phyloP scores from a whole-genome alignment of 345 rosid species.

The Heritiera fomes region DNA sequence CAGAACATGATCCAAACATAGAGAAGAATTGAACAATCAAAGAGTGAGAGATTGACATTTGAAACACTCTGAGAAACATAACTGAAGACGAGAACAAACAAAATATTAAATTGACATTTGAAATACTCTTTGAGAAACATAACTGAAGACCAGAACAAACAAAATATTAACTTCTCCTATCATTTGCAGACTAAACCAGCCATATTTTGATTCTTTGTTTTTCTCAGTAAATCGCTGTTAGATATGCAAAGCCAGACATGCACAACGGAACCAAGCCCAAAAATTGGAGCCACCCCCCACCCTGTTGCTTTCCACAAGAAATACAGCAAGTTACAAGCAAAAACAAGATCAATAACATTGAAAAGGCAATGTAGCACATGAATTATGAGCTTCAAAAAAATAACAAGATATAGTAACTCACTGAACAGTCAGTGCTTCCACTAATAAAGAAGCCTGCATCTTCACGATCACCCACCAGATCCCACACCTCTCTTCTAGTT shows the following conservation, averaged over 20 bases:
- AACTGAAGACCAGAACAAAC: not conserved
- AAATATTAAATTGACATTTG: too few species aligned
- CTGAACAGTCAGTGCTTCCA: conserved; percentile 95
- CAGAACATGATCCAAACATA: not conserved
- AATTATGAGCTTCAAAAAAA: conserved; percentile 18
- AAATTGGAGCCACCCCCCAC: conserved; percentile 9
- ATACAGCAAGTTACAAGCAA: conserved; percentile 8
- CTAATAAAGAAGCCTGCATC: conserved; percentile 99
- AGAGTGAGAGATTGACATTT: not conserved
- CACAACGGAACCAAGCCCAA: not conserved
- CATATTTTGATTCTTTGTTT: not conserved
- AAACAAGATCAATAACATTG: not conserved
- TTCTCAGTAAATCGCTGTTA: not conserved
- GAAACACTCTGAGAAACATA: conserved; percentile 11
- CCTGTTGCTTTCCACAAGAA: not conserved
- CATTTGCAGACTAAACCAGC: conserved; percentile 15
- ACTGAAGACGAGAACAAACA: too few species aligned
- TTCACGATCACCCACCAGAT: conserved; percentile 96
- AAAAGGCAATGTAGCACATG: not conserved
- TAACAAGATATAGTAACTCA: conserved; percentile 32
- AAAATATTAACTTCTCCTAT: conserved; percentile 9
- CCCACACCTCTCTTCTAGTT: conserved; percentile 97
- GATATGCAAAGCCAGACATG: not conserved
- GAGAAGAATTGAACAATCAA: not conserved
- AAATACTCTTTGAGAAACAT: conserved; percentile 4